Evolutionary conservation across 495 filamentous ascomycete species (phyloP).

Genomic region (Hypoxylon lienhwacheense): DNA sequence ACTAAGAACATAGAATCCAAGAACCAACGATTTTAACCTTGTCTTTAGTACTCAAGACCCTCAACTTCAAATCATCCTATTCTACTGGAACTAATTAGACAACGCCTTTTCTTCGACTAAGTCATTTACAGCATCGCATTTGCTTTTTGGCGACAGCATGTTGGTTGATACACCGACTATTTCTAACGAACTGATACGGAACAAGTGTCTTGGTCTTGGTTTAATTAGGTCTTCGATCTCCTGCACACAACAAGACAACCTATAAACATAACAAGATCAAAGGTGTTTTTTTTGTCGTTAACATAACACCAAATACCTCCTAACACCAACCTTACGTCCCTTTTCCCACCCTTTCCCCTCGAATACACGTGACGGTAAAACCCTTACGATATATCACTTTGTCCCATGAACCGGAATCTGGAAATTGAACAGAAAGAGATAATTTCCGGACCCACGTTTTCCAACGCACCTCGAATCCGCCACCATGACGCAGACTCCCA

Average conservation of each 20-base stretch:
- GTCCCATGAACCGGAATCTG: conserved; percentile 10
- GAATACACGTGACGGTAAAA: neutral
- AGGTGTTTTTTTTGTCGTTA: conserved; percentile 10
- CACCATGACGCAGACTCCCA: conserved; percentile 78
- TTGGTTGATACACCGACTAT: conserved; percentile 13
- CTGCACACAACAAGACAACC: too few species aligned
- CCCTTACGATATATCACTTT: neutral
- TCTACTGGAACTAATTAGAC: conserved; percentile 6
- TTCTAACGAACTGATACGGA: conserved; percentile 12
- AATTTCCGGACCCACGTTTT: conserved; percentile 1
- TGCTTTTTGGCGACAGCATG: conserved; percentile 33
- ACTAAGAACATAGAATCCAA: too few species aligned
- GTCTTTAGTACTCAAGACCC: too few species aligned
- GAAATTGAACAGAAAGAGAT: neutral
- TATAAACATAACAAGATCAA: neutral
- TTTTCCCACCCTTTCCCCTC: neutral
- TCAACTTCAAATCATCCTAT: too few species aligned
- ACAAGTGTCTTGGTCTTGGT: conserved; percentile 1
- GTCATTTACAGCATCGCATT: conserved; percentile 4
- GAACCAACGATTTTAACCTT: too few species aligned
- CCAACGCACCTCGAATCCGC: conserved; percentile 15
- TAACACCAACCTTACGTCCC: conserved; percentile 14
- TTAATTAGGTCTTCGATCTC: too few species aligned
- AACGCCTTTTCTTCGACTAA: conserved; percentile 8
- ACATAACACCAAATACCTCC: conserved; percentile 8